A percentile compares a stretch with the other conserved stretches of the same genome.
Conservation (phyloP, 2,329 filamentous ascomycete genomes). For the Ascochyta lentis region DNA sequence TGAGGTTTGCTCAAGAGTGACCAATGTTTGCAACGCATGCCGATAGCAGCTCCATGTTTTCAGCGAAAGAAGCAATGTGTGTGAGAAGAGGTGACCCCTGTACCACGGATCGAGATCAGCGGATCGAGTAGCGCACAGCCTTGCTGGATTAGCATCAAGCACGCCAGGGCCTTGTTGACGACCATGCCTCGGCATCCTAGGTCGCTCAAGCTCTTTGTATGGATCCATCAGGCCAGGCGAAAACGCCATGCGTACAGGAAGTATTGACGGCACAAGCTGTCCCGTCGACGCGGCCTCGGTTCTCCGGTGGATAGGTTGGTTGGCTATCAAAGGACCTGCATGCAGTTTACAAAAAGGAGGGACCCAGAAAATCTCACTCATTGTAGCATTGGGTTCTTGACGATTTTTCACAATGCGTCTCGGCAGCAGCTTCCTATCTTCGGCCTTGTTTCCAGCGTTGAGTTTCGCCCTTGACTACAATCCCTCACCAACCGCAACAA, state of each 20-base stretch:
- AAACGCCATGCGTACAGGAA: not conserved
- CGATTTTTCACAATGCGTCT: constrained; percentile 4
- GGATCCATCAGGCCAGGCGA: not conserved
- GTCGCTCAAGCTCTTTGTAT: not conserved
- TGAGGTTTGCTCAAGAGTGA: not conserved
- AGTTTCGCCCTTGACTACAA: constrained; percentile 2
- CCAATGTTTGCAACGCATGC: not conserved
- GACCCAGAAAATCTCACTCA: not conserved
- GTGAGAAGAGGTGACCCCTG: too few relatives aligned
- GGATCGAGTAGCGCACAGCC: not conserved
- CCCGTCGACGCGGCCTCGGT: constrained; percentile 4
- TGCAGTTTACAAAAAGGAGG: not conserved
- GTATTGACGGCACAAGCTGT: constrained; percentile 8
- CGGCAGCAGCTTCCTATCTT: not conserved
- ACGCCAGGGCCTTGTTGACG: not conserved
- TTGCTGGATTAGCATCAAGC: not conserved
- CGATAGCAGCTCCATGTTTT: not conserved
- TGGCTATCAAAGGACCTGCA: not conserved
- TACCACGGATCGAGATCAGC: too few relatives aligned
- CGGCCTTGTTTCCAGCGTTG: not conserved
- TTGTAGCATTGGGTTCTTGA: not conserved
- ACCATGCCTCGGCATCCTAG: constrained; percentile 7
- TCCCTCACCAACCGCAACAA: constrained; percentile 31
- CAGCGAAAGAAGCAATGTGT: not conserved
- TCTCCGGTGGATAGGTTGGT: not conserved